These are phyloP conservation scores for Drosera spatulata DNA, from an alignment of 179 eudicot genomes.

Conservation along the genomic window DNA sequence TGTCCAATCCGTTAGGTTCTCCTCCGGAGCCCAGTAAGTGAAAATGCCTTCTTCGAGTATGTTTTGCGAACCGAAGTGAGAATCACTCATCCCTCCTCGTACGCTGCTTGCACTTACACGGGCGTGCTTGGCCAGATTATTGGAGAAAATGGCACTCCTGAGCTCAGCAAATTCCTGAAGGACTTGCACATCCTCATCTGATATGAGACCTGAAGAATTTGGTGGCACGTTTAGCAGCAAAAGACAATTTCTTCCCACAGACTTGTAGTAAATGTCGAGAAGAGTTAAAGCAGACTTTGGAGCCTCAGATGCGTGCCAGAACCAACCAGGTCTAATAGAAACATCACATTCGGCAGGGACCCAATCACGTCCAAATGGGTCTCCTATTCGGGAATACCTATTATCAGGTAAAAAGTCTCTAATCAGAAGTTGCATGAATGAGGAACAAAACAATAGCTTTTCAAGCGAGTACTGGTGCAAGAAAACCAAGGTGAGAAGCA, in stretches of 20 bases:
- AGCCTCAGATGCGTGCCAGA: conserved; percentile 69
- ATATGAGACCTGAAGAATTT: conserved; percentile 73
- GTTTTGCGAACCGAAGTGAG: conserved; percentile 25
- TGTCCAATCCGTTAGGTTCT: conserved; percentile 30
- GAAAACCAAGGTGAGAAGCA: no score
- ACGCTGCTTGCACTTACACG: conserved; percentile 45
- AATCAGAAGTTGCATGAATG: no score
- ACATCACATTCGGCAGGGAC: conserved; percentile 91
- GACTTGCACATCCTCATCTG: conserved; percentile 57
- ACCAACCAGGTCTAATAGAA: conserved; percentile 90
- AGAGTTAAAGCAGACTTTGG: conserved; percentile 65
- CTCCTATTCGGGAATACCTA: conserved; percentile 58
- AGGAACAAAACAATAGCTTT: no score
- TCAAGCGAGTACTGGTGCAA: no score
- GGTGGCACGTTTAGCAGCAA: conserved; percentile 72
- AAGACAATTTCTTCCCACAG: conserved; percentile 80
- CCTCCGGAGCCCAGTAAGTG: conserved; percentile 72
- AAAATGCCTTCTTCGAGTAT: conserved; percentile 42
- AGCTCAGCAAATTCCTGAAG: conserved; percentile 57
- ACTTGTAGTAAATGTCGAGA: conserved; percentile 68
- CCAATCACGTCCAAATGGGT: conserved; percentile 72
- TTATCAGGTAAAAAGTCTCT: background rate
- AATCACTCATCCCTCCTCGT: conserved; percentile 25
- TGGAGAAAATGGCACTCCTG: conserved; percentile 45
- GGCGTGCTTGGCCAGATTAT: conserved; percentile 43